Conservation (phyloP, 1,139 yeast species). For the Blastobotrys persicus region DNA sequence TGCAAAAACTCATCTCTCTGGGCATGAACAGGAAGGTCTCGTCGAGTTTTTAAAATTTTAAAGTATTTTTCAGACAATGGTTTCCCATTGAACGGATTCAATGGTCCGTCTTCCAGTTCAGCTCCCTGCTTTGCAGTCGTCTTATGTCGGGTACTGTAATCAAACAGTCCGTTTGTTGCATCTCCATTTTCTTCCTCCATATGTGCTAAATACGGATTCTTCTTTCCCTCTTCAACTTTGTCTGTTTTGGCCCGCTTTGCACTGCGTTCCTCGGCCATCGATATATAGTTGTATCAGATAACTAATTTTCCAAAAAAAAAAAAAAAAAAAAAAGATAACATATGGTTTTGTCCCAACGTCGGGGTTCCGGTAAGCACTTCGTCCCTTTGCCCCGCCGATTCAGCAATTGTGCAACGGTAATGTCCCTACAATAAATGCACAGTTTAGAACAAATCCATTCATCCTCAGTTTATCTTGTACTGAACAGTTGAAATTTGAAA, state of each 20-base stretch:
- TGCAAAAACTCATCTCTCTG: conserved; percentile 85
- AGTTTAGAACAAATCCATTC: no score
- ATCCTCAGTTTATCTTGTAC: no score
- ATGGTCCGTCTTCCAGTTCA: conserved; percentile 57
- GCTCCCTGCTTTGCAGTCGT: conserved; percentile 75
- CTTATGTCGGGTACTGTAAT: conserved; percentile 43
- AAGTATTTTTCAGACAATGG: conserved; percentile 62
- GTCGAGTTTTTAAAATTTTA: conserved; percentile 71
- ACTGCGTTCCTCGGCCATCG: conserved; percentile 16
- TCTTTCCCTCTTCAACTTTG: conserved; percentile 8
- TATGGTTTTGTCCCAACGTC: no score
- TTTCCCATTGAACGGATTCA: conserved; percentile 78
- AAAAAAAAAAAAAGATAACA: conserved; percentile 11
- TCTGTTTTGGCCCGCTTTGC: conserved; percentile 20
- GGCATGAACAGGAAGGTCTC: conserved; percentile 90
- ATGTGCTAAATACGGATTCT: conserved; percentile 36
- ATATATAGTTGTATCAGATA: neutral
- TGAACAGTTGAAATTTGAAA: no score
- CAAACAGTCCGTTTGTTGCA: neutral
- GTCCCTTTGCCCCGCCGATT: no score
- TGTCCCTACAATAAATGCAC: no score
- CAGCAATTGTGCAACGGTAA: no score
- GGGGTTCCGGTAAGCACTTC: no score
- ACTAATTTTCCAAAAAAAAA: neutral
- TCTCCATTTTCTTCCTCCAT: conserved; percentile 20